phyloP scores from a whole-genome alignment of 805 yeast species.

The Clavispora santaluciae region DNA sequence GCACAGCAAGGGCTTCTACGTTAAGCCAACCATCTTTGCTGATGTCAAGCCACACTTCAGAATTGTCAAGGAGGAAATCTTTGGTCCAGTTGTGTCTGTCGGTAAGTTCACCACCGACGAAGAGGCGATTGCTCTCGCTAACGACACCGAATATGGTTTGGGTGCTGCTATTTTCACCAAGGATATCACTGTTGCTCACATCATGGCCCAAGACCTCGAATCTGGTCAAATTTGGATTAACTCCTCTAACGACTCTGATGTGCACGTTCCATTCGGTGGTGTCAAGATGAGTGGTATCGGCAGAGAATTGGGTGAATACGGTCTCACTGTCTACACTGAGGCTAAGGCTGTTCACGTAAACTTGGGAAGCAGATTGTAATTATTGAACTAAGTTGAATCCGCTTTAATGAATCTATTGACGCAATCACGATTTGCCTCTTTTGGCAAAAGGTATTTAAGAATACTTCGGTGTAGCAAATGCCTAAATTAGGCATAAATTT shows the following conservation, averaged over 20 bases:
- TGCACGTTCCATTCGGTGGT: conserved; percentile 76
- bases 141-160: conserved; percentile 70
- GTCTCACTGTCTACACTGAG: conserved; percentile 66
- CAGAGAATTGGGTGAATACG: conserved; percentile 74
- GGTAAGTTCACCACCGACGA: conserved; percentile 62
- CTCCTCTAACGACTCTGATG: conserved; percentile 60
- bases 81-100: conserved; percentile 79
- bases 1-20: conserved; percentile 52
- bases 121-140: conserved; percentile 66
- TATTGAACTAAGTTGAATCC: not conserved
- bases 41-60: conserved; percentile 62
- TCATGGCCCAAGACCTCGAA: conserved; percentile 53
- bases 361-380: conserved; percentile 38
- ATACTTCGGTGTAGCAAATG: too few relatives aligned
- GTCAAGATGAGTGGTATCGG: conserved; percentile 77
- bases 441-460: too few relatives aligned
- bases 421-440: too few relatives aligned
- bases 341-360: conserved; percentile 75
- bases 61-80: conserved; percentile 75
- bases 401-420: not conserved
- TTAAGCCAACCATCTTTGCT: conserved; percentile 72
- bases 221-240: conserved; percentile 72
- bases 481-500: too few relatives aligned
- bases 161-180: conserved; percentile 78
- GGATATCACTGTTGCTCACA: conserved; percentile 62